Conservation (phyloP, 129 eudicot genomes). For the Helianthus annuus region DNA sequence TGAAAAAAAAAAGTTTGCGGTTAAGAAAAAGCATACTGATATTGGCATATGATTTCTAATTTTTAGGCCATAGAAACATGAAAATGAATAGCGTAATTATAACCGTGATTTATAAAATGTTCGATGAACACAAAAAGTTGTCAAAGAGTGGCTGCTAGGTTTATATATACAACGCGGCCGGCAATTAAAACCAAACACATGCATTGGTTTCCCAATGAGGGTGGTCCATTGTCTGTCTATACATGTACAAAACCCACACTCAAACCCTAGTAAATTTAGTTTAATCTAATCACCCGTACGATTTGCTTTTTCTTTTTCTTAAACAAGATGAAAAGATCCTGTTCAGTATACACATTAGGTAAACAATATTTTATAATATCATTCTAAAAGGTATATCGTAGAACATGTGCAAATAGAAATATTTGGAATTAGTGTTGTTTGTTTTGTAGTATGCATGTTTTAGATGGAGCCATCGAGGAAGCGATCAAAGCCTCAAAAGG, state of each 20-base stretch:
- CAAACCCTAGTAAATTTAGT: neutral
- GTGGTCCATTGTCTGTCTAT: slow-evolving; percentile 30
- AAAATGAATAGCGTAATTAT: neutral
- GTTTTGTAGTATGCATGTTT: neutral
- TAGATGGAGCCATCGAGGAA: neutral
- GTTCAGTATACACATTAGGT: neutral
- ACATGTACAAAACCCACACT: neutral
- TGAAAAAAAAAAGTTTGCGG: too few species aligned
- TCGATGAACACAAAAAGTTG: neutral
- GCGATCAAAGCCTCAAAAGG: neutral
- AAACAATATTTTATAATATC: slow-evolving; percentile 6
- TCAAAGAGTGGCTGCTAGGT: neutral
- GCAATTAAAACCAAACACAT: slow-evolving; percentile 25
- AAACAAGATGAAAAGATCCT: slow-evolving; percentile 15
- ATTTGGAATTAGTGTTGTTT: neutral
- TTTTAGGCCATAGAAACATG: neutral
- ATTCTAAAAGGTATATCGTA: neutral
- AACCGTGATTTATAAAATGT: neutral
- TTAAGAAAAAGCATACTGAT: too few species aligned
- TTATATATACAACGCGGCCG: neutral
- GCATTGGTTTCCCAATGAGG: slow-evolving; percentile 22
- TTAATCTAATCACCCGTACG: slow-evolving; percentile 13
- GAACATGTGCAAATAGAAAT: slow-evolving; percentile 3
- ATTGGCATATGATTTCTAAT: too few species aligned
- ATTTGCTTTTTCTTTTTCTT: slow-evolving; percentile 1